Evolutionary conservation across 441 rosid species (phyloP), one percentile per base, ranked within the genome.

Genomic region (Euphorbia corollata): DNA sequence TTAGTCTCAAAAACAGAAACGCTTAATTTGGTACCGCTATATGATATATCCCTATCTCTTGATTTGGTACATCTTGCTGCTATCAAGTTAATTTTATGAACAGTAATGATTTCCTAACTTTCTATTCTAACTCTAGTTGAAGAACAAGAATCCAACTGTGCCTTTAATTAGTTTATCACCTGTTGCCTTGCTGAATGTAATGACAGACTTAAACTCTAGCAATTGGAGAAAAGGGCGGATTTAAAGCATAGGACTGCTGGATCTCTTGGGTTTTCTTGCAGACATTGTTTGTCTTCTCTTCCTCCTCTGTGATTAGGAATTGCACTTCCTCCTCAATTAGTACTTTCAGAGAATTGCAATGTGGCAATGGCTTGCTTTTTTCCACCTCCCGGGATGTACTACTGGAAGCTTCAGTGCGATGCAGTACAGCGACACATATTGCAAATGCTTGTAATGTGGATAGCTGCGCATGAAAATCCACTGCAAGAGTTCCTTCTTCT

Each of bases 171-270:
- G 68, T 61, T 53, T 51, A 32, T 67, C 61, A 62, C 61, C 65
- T 71, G n/a, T 19, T 9, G 47, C 47, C 13, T 13, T 41, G 13
- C 47, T 41, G 12, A 27, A 27, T 27, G 4, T 27, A 27, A 23
- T 36, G 62, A 61, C 71, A 23, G 19, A 38, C 64, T 63, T 85
- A 95, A 65, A 91, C 97, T 56, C 99, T 78, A 60, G 96, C 79
- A 20, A 91, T 87, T 0, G 98, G 97, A 50, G 96, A 90, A 81
- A 95, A 86, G 0, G 99, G 97, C 32, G 99, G 98, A 73, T 87
- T 82, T 12, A 87, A 79, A 67, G 79, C 73, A 63, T 84, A 95
- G 12, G 96, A 78, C 32, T 81, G 82, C 48, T 87, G 82, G 54
- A 72, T 71, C 22, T 71, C 87, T 73, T 81, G 81, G 24, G 63